phyloP scores from a whole-genome alignment of 2,329 filamentous ascomycete genomes.

The Tolypocladium sp. region DNA sequence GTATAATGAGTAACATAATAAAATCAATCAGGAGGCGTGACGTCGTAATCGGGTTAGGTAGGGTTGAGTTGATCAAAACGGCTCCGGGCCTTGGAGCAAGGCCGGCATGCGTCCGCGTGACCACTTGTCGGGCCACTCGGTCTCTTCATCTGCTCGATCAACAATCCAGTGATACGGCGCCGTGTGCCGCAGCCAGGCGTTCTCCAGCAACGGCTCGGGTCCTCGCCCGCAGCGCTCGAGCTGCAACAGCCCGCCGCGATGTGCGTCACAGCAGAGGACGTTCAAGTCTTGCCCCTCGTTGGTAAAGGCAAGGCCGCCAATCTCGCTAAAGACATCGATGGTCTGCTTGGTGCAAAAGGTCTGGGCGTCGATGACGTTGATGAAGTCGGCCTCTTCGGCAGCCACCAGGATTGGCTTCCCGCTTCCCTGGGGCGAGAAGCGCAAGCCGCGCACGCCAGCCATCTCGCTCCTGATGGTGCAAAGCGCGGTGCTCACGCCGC shows the following conservation, averaged over 20 bases:
- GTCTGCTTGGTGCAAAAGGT: conserved; percentile 58
- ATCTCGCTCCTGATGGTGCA: conserved; percentile 54
- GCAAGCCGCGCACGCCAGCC: conserved; percentile 58
- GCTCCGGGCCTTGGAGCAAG: conserved; percentile 11
- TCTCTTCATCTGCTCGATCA: conserved; percentile 2
- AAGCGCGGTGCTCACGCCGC: conserved; percentile 37
- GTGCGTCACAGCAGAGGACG: conserved; percentile 56
- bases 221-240: conserved; percentile 38
- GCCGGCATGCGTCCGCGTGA: conserved; percentile 1
- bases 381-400: conserved; percentile 66
- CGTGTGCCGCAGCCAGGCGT: conserved; percentile 7
- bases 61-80: conserved; percentile 7
- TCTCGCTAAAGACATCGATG: conserved; percentile 66
- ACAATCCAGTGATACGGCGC: neutral
- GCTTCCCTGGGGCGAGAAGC: conserved; percentile 63
- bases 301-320: conserved; percentile 59
- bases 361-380: conserved; percentile 62
- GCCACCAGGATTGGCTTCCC: conserved; percentile 59
- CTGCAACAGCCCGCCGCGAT: conserved; percentile 58
- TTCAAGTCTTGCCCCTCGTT: conserved; percentile 60
- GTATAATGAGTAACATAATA: neutral
- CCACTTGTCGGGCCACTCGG: conserved; percentile 1
- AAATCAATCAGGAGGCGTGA: neutral
- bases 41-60: neutral
- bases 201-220: conserved; percentile 14